Percentiles rank a stretch among this genome's conserved stretches.
Conservation (phyloP, 2,329 filamentous ascomycete genomes). For the Alternaria incomplexa region DNA sequence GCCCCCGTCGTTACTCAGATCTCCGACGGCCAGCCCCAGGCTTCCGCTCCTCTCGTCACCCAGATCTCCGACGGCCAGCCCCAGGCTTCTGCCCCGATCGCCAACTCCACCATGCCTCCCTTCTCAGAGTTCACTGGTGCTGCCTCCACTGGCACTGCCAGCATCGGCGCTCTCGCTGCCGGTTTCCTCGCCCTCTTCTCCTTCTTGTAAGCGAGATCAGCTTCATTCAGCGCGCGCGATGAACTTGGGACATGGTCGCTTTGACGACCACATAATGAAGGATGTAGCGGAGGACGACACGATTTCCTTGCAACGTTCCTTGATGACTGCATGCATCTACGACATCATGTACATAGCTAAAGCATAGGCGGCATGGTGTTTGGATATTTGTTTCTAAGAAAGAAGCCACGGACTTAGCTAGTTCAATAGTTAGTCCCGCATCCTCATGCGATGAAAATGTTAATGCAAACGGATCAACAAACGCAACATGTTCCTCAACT, state of each 20-base stretch:
- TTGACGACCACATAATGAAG: conserved; percentile 5
- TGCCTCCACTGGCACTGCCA: conserved; percentile 27
- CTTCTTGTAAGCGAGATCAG: conserved; percentile 30
- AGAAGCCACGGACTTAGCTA: background rate
- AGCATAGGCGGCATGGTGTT: conserved; percentile 2
- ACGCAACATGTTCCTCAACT: background rate
- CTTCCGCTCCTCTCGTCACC: conserved; percentile 22
- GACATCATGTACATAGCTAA: conserved; percentile 10
- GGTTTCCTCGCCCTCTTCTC: conserved; percentile 37
- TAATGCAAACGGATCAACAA: background rate
- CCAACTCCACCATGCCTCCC: conserved; percentile 20
- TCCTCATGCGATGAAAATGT: background rate
- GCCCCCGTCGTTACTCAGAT: conserved; percentile 26
- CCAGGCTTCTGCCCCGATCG: conserved; percentile 15
- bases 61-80: conserved; percentile 36
- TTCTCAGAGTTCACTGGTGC: conserved; percentile 40
- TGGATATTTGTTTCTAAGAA: background rate
- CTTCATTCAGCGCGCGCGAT: background rate
- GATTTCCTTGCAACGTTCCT: conserved; percentile 13
- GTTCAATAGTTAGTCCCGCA: background rate
- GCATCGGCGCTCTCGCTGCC: conserved; percentile 34
- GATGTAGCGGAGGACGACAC: conserved; percentile 3
- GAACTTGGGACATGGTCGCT: background rate
- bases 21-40: conserved; percentile 32
- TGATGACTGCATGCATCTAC: conserved; percentile 8